Conservation (phyloP, 2,329 filamentous ascomycete genomes). For the Aplosporella prunicola region DNA sequence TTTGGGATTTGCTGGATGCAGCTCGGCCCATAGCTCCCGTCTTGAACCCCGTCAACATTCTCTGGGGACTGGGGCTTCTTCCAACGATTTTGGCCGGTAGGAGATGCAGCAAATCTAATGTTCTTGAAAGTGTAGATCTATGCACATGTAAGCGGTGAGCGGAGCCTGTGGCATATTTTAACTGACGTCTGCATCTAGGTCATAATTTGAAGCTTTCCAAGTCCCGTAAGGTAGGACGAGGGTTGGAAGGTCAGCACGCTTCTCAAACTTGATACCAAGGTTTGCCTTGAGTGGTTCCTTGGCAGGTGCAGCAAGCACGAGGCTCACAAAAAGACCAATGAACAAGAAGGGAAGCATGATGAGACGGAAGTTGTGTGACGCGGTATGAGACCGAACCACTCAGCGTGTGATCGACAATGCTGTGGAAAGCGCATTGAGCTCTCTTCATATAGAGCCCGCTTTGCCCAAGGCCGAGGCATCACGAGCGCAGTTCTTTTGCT, state of each 20-base stretch:
- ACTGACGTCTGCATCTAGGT: constrained; percentile 6
- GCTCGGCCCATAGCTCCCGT: constrained; percentile 10
- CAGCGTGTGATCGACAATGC: too few species aligned
- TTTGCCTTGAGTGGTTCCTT: neutral
- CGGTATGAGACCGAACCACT: too few species aligned
- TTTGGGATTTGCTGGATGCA: constrained; percentile 9
- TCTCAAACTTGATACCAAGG: constrained; percentile 5
- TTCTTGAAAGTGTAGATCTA: constrained; percentile 15
- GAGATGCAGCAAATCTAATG: constrained; percentile 24
- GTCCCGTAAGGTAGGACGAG: constrained; percentile 8
- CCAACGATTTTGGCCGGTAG: constrained; percentile 22
- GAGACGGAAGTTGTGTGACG: neutral
- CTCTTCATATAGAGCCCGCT: constrained; percentile 1
- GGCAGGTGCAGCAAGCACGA: neutral
- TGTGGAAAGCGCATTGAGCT: neutral
- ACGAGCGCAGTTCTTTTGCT: neutral
- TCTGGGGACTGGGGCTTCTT: constrained; percentile 11
- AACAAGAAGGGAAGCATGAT: constrained; percentile 4
- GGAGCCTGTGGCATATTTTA: neutral
- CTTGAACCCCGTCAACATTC: constrained; percentile 7
- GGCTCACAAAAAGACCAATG: neutral
- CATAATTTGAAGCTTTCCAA: constrained; percentile 5
- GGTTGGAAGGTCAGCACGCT: constrained; percentile 7
- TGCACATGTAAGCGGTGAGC: neutral
- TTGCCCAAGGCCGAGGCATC: constrained; percentile 1